These are phyloP conservation scores for Chaetomium cochliodes DNA, from an alignment of 495 filamentous ascomycete genomes.

Conservation along the genomic window DNA sequence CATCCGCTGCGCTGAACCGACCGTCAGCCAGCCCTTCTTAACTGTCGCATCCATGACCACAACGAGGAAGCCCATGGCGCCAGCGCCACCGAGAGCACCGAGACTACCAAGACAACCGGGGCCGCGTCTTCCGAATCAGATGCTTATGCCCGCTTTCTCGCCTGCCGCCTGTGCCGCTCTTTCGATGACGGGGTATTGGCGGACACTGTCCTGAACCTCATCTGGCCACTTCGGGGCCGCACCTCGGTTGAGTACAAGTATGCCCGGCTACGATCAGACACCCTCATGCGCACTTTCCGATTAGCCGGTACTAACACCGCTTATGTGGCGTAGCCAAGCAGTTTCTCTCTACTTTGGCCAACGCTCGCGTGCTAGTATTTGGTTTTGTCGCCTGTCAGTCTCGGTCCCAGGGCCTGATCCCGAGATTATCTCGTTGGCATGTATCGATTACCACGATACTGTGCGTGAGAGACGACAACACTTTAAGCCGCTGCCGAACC, in stretches of 20 bases:
- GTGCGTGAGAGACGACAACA: neutral
- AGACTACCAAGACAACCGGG: neutral
- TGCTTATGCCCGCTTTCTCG: neutral
- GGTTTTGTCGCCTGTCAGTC: neutral
- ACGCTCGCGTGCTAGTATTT: neutral
- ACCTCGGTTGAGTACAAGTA: neutral
- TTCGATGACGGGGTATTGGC: neutral
- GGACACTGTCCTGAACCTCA: neutral
- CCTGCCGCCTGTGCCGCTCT: neutral
- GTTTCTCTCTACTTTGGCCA: neutral
- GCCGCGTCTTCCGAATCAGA: neutral
- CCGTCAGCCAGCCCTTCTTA: neutral
- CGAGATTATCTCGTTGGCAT: neutral
- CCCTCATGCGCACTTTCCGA: neutral
- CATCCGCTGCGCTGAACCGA: constrained; percentile 6
- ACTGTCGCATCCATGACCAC: neutral
- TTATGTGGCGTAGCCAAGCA: neutral
- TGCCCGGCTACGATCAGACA: neutral
- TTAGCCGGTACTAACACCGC: neutral
- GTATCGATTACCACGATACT: neutral
- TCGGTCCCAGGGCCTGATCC: neutral
- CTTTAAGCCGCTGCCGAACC: neutral
- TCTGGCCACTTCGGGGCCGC: neutral
- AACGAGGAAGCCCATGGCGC: neutral
- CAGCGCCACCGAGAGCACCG: no score